Percentiles rank a stretch among this genome's conserved stretches.
phyloP scores from a whole-genome alignment of 2,329 filamentous ascomycete genomes.

The Colletotrichum tofieldiae region DNA sequence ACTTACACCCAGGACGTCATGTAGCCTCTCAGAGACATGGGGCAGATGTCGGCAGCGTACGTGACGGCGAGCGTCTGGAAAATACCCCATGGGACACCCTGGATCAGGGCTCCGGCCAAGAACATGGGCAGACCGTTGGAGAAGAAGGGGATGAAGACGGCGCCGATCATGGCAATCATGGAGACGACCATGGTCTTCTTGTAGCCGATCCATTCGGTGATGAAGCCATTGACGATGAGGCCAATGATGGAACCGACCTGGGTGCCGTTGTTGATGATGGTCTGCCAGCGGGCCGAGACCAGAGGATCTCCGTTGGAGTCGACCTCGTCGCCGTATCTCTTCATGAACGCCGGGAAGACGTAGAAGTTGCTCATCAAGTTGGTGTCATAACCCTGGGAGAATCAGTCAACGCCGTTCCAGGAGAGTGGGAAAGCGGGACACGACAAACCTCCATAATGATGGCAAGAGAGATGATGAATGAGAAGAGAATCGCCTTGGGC shows the following conservation, averaged over 20 bases:
- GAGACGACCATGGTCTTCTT: constrained; percentile 60
- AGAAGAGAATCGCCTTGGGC: constrained; percentile 45
- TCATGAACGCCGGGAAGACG: constrained; percentile 54
- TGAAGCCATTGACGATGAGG: constrained; percentile 62
- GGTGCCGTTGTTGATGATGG: constrained; percentile 61
- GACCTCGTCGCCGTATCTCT: constrained; percentile 56
- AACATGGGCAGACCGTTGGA: constrained; percentile 56
- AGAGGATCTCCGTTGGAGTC: constrained; percentile 57
- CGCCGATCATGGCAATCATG: constrained; percentile 55
- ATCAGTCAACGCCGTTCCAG: background rate
- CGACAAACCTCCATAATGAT: constrained; percentile 49
- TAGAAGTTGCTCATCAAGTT: constrained; percentile 56
- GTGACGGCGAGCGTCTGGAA: constrained; percentile 55
- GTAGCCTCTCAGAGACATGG: constrained; percentile 52
- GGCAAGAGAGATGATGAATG: constrained; percentile 46
- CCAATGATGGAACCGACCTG: constrained; percentile 65
- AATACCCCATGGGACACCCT: constrained; percentile 54
- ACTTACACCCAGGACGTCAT: constrained; percentile 49
- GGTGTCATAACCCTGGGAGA: constrained; percentile 54
- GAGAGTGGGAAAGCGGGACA: background rate
- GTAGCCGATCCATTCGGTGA: constrained; percentile 62
- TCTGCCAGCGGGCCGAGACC: constrained; percentile 67
- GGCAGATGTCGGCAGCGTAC: constrained; percentile 56
- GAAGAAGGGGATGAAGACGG: constrained; percentile 66
- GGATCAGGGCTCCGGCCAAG: constrained; percentile 56